Percentiles rank a stretch among this genome's conserved stretches.
Evolutionary conservation across 2,329 filamentous ascomycete species (phyloP).

Genomic region (Colletotrichum karsti): DNA sequence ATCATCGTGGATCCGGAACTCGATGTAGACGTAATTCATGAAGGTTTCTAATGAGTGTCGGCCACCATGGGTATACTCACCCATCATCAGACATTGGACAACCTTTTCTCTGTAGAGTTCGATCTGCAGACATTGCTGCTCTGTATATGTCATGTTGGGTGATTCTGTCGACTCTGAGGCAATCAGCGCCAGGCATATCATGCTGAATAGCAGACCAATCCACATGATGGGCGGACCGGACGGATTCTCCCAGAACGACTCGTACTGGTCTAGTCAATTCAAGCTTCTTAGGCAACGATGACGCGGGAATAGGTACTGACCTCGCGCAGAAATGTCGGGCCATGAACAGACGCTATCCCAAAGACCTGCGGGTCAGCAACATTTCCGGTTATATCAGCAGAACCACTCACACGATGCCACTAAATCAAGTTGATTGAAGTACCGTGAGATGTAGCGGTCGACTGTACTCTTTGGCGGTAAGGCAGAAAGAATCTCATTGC

Average conservation of each 20-base stretch:
- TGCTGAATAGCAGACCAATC: conserved; percentile 41
- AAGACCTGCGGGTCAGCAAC: rapidly evolving
- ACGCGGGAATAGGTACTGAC: neutral
- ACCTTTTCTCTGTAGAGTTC: conserved; percentile 34
- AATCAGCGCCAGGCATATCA: conserved; percentile 40
- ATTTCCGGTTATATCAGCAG: too few relatives aligned
- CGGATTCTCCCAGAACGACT: conserved; percentile 39
- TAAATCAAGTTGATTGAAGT: conserved; percentile 44
- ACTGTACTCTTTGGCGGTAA: conserved; percentile 42
- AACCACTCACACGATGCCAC: conserved; percentile 3
- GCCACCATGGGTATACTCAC: conserved; percentile 37
- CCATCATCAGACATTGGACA: conserved; percentile 40
- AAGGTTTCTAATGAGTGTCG: conserved; percentile 24
- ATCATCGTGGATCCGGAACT: conserved; percentile 5
- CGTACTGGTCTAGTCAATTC: conserved; percentile 31
- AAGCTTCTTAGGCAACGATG: neutral
- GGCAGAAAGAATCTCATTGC: conserved; percentile 40
- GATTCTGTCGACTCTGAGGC: conserved; percentile 30
- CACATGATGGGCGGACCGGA: conserved; percentile 32
- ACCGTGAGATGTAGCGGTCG: conserved; percentile 44
- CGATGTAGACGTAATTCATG: conserved; percentile 21
- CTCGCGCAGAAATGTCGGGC: conserved; percentile 35
- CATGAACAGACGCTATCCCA: conserved; percentile 38
- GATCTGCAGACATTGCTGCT: conserved; percentile 27
- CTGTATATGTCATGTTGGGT: conserved; percentile 27